Base-by-base conservation (phyloP, 176 grass and related monocot species). In the Aegilops bicornis region DNA sequence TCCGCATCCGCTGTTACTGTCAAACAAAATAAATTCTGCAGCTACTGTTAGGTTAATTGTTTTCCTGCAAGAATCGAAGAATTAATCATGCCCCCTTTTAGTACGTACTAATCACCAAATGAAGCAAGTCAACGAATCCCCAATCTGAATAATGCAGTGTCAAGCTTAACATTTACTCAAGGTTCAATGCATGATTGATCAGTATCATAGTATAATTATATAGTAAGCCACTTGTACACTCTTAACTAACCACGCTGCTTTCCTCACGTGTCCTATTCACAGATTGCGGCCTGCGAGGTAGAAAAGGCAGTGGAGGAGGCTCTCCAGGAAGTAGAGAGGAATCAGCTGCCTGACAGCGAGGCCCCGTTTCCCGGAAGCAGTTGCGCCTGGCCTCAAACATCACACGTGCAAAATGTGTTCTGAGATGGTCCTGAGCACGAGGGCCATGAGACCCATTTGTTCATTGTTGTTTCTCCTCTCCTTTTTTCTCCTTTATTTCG, bases 241-340 rank as follows among this genome's bases (percentile, higher is more conserved):
- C 54, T 58, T 0, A 52, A 32, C 70, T 87, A 64, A 88, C 11
- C 25, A 58, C 19, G 54, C 27, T 61, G 67, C 67, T 79, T 87
- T 79, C 5, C 62, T 15, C 11, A 6, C 5, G 81, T 33, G 20
- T 68, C 65, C 22, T 23, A 10, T 89, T 72, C 76, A 59, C 79
- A 97, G 95, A 86, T 97, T 30, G 88, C 92, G 84, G 81, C 86
- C 40, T 73, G 12, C 6, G 95, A 94, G 10, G 90, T 97, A 3
- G 95, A 97, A 9, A 91, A 54, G 66, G 86, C 86, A 22, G 85
- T 97, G 40, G 90, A 97, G 76, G 86, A 73, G 64, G 90, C 92
- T 5, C 87, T 97, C 31, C 70, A 82, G 27, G 84, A 92, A 87
- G 86, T 73, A 4, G 90, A 91, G 84, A 86, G 29, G 79, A 90